Percentiles rank a stretch among this genome's conserved stretches.
phyloP scores from a whole-genome alignment of 148 eudicot genomes.

The Silene conica region DNA sequence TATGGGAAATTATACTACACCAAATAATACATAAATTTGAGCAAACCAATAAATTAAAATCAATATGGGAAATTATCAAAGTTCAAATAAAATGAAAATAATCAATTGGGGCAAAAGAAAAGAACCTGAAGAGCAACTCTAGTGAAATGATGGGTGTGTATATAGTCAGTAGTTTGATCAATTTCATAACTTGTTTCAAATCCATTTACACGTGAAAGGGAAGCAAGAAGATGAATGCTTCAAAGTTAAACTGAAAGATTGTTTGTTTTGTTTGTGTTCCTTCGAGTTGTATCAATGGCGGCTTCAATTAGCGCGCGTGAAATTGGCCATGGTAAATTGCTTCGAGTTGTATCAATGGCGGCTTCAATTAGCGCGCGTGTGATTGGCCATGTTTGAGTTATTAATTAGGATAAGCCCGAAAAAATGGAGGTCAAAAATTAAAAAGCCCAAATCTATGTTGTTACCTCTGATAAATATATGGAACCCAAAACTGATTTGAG shows the following conservation, averaged over 20 bases:
- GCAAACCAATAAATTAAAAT: not conserved
- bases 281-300: constrained; percentile 18
- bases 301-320: constrained; percentile 24
- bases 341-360: too few species aligned
- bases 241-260: too few species aligned
- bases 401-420: not conserved
- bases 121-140: constrained; percentile 82
- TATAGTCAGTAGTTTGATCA: constrained; percentile 52
- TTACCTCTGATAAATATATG: too few species aligned
- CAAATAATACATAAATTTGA: not conserved
- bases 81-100: constrained; percentile 1
- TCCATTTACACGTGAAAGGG: constrained; percentile 38
- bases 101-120: not conserved
- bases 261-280: too few species aligned
- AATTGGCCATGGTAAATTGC: not conserved
- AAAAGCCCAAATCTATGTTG: too few species aligned
- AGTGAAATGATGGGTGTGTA: constrained; percentile 39
- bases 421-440: not conserved
- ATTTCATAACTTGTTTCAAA: constrained; percentile 55
- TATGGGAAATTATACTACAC: too few species aligned
- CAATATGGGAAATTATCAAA: not conserved
- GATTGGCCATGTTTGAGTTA: not conserved
- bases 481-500: too few species aligned
- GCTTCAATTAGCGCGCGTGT: too few species aligned
- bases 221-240: not conserved